Conservation (phyloP, 768 basidiomycete genomes). For the Candolleomyces aberdarensis region DNA sequence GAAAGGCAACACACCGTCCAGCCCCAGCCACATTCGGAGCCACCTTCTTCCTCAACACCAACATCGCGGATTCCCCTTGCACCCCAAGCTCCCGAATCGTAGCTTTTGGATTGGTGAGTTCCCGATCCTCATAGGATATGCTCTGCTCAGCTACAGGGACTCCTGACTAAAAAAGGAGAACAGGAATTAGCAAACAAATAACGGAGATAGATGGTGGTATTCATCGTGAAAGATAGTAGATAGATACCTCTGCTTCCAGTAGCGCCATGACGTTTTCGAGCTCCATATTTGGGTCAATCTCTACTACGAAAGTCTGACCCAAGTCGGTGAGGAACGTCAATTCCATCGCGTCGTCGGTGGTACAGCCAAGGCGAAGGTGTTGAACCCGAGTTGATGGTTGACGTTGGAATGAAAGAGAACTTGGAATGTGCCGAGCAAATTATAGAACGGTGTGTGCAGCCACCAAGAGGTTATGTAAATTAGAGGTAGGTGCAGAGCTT, state of each 20-base stretch:
- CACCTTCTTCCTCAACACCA: slow-evolving; percentile 65
- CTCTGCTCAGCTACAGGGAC: slow-evolving; percentile 71
- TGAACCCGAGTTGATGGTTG: background rate
- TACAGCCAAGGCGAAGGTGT: too few species aligned
- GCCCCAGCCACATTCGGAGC: slow-evolving; percentile 23
- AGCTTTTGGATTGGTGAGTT: slow-evolving; percentile 60
- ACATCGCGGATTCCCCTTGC: slow-evolving; percentile 53
- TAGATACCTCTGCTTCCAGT: slow-evolving; percentile 90
- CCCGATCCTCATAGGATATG: slow-evolving; percentile 63
- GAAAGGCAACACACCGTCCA: slow-evolving; percentile 33
- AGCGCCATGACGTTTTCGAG: slow-evolving; percentile 91
- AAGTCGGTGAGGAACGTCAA: slow-evolving; percentile 70
- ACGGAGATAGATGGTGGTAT: background rate
- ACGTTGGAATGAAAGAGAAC: background rate
- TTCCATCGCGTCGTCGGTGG: slow-evolving; percentile 43
- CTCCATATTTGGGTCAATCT: slow-evolving; percentile 89
- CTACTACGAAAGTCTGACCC: slow-evolving; percentile 63
- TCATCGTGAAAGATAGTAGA: slow-evolving; percentile 1
- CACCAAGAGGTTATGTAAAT: background rate
- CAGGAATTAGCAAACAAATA: background rate
- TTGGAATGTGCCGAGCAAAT: background rate
- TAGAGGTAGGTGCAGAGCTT: too few species aligned
- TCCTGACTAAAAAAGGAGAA: slow-evolving; percentile 51
- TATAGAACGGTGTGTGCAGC: background rate
- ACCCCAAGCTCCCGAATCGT: slow-evolving; percentile 71